phyloP scores from a whole-genome alignment of 371 early-diverging fungal species.

The Mortierella sp. region DNA sequence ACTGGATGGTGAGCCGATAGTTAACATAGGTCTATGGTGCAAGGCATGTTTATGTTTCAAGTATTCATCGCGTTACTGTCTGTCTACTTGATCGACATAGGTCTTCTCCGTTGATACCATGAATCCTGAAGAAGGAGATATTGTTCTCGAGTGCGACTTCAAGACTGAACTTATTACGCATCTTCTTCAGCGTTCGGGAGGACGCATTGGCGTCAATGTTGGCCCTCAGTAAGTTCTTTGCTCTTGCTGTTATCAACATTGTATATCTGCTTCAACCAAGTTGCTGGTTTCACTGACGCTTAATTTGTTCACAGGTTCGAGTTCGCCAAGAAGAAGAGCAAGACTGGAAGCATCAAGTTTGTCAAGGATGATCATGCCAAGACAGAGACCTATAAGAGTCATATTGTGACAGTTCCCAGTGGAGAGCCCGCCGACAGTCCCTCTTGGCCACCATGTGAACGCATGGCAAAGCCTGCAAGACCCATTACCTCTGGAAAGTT shows the following conservation, averaged over 20 bases:
- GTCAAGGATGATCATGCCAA: constrained; percentile 76
- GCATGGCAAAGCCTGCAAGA: constrained; percentile 57
- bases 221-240: constrained; percentile 42
- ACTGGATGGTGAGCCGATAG: constrained; percentile 84
- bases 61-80: background rate
- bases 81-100: background rate
- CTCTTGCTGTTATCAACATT: background rate
- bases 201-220: constrained; percentile 71
- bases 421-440: constrained; percentile 78
- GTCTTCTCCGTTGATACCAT: constrained; percentile 50
- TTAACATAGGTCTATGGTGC: constrained; percentile 72
- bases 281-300: background rate
- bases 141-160: constrained; percentile 62
- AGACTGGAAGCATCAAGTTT: constrained; percentile 80
- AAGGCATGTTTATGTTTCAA: constrained; percentile 27
- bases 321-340: constrained; percentile 83
- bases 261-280: background rate
- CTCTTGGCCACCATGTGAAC: constrained; percentile 71
- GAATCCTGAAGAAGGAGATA: constrained; percentile 55
- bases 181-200: constrained; percentile 65
- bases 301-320: constrained; percentile 56
- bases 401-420: constrained; percentile 74
- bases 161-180: constrained; percentile 90
- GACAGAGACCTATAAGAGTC: constrained; percentile 80
- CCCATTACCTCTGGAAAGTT: constrained; percentile 55